A percentile compares a stretch with the other conserved stretches of the same genome.
These are phyloP conservation scores for Schizochytrium sp. DNA, from an alignment of 108 stramenopile species.

Conservation along the genomic window DNA sequence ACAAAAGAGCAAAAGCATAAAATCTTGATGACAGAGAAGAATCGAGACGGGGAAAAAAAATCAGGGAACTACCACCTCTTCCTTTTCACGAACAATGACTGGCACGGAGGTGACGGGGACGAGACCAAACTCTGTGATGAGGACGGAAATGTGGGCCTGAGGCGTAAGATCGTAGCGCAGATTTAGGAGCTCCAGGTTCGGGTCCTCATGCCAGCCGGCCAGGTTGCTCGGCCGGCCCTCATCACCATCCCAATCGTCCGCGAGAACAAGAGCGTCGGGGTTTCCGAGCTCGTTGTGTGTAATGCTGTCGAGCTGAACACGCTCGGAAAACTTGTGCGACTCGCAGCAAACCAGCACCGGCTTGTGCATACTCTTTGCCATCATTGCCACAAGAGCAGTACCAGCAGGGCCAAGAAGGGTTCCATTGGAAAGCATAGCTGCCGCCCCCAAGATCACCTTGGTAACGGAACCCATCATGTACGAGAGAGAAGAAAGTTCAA, in stretches of 20 bases:
- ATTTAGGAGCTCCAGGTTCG: slow-evolving; percentile 61
- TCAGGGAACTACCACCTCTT: neutral
- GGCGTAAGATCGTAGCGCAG: slow-evolving; percentile 92
- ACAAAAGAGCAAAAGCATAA: no score
- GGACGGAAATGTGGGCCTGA: slow-evolving; percentile 80
- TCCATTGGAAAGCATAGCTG: slow-evolving; percentile 90
- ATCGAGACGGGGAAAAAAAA: no score
- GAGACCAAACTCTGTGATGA: slow-evolving; percentile 93
- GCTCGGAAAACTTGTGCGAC: slow-evolving; percentile 96
- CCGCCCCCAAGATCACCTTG: slow-evolving; percentile 92
- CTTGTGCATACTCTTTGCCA: slow-evolving; percentile 70
- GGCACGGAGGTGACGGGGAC: slow-evolving; percentile 91
- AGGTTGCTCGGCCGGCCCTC: neutral
- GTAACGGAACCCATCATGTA: slow-evolving; percentile 90
- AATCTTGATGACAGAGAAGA: no score
- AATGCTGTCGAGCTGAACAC: slow-evolving; percentile 88
- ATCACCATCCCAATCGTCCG: neutral
- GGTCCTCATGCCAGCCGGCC: slow-evolving; percentile 26
- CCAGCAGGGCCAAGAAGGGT: slow-evolving; percentile 79
- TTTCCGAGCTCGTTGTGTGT: slow-evolving; percentile 89
- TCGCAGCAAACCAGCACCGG: slow-evolving; percentile 94
- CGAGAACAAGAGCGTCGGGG: slow-evolving; percentile 50
- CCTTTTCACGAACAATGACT: slow-evolving; percentile 82
- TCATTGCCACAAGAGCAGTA: slow-evolving; percentile 81
- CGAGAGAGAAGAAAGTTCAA: slow-evolving; percentile 71